A percentile compares a stretch with the other conserved stretches of the same genome.
These are phyloP conservation scores for Tuber borchii DNA, from an alignment of 495 filamentous ascomycete species.

Conservation along the genomic window DNA sequence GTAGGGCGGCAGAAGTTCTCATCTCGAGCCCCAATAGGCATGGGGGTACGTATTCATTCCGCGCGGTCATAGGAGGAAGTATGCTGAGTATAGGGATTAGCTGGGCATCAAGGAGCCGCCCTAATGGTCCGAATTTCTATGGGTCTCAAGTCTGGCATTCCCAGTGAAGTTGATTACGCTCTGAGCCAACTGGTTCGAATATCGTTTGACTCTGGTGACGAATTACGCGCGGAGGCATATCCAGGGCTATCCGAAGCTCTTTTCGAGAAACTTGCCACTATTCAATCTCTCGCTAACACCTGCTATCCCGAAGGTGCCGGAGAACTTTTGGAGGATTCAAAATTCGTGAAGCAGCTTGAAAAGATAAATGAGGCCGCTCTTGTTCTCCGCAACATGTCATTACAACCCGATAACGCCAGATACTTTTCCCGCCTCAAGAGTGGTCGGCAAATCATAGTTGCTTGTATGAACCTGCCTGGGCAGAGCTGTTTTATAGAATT, in stretches of 20 bases:
- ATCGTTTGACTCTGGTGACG: constrained; percentile 86
- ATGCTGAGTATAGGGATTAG: constrained; percentile 27
- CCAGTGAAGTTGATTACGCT: constrained; percentile 78
- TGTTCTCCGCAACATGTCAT: constrained; percentile 86
- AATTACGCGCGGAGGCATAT: constrained; percentile 88
- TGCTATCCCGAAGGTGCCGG: constrained; percentile 48
- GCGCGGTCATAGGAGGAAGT: neutral
- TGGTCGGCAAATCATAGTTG: constrained; percentile 71
- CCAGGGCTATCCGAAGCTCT: constrained; percentile 83
- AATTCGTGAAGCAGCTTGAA: constrained; percentile 62
- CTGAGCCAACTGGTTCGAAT: constrained; percentile 91
- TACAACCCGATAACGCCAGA: constrained; percentile 78
- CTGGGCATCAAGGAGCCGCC: constrained; percentile 32
- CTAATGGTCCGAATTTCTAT: constrained; percentile 42
- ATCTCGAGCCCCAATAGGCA: constrained; percentile 33
- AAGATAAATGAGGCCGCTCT: constrained; percentile 80
- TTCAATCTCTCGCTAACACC: constrained; percentile 64
- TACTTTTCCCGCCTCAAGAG: constrained; percentile 67
- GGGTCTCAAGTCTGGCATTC: constrained; percentile 70
- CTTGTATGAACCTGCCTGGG: constrained; percentile 70
- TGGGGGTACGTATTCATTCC: constrained; percentile 32
- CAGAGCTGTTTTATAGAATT: constrained; percentile 72
- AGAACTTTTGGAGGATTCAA: constrained; percentile 68
- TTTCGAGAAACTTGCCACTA: constrained; percentile 70
- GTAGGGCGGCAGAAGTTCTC: constrained; percentile 27